Conservation (phyloP, 1,139 yeast species). For the Geotrichum macrosporum region DNA sequence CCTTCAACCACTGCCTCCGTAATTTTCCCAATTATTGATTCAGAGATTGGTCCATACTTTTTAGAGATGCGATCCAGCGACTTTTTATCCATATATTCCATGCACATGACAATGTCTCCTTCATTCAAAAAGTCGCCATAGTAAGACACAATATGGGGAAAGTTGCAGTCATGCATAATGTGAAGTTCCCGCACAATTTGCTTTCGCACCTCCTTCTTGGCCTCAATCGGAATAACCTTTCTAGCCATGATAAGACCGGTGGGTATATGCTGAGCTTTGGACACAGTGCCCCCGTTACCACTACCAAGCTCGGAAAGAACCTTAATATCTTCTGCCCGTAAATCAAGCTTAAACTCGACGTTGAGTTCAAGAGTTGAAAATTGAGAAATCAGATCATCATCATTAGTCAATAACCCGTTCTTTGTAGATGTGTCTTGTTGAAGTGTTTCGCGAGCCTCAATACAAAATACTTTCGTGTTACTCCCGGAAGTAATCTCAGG, state of each 20-base stretch:
- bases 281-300: constrained; percentile 92
- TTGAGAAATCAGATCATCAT: constrained; percentile 30
- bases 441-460: constrained; percentile 15
- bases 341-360: constrained; percentile 47
- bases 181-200: constrained; percentile 85
- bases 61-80: constrained; percentile 75
- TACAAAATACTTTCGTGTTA: constrained; percentile 8
- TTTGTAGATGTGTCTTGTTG: background rate
- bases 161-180: constrained; percentile 82
- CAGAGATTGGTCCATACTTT: constrained; percentile 53
- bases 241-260: constrained; percentile 87
- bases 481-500: no score
- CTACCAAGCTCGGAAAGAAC: constrained; percentile 76
- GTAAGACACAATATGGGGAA: constrained; percentile 78
- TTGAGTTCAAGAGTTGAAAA: constrained; percentile 43
- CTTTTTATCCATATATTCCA: constrained; percentile 96
- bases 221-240: constrained; percentile 81
- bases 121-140: constrained; percentile 79
- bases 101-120: constrained; percentile 74
- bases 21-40: constrained; percentile 65
- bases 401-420: constrained; percentile 5
- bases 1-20: constrained; percentile 78
- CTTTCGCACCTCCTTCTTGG: constrained; percentile 72
- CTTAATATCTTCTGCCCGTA: constrained; percentile 65
- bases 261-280: constrained; percentile 83